Conservation (phyloP, 805 yeast genomes). For the Ogataea chonburiensis region DNA sequence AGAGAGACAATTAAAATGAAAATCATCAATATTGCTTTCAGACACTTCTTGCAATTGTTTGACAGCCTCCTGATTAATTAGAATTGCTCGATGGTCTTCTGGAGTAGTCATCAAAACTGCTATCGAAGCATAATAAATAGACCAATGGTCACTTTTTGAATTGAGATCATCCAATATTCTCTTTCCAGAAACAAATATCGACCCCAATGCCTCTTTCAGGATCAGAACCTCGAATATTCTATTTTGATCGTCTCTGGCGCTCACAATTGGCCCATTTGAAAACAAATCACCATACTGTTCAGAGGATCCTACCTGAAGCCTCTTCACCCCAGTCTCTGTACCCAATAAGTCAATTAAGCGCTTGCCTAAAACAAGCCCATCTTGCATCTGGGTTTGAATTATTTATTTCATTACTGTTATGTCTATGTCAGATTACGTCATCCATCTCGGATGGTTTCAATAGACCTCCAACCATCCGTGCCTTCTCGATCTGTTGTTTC, state of each 20-base stretch:
- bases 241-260: constrained; percentile 6
- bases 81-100: constrained; percentile 28
- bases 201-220: constrained; percentile 11
- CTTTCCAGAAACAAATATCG: constrained; percentile 23
- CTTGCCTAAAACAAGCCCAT: constrained; percentile 1
- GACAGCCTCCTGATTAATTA: constrained; percentile 11
- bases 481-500: constrained; percentile 72
- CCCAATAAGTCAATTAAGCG: constrained; percentile 8
- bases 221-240: constrained; percentile 19
- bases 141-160: not conserved
- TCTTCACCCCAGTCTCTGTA: not conserved
- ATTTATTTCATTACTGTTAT: not conserved
- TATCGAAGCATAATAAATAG: constrained; percentile 18
- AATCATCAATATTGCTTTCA: not conserved
- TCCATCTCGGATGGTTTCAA: constrained; percentile 91
- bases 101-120: constrained; percentile 31
- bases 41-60: not conserved
- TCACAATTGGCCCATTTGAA: constrained; percentile 29
- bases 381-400: constrained; percentile 1
- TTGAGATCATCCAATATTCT: constrained; percentile 7
- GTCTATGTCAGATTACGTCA: constrained; percentile 10
- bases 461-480: constrained; percentile 87
- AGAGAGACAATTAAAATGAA: constrained; percentile 9
- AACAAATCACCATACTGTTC: constrained; percentile 28
- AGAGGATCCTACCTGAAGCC: constrained; percentile 13